Conservation (phyloP, 78 protist genomes). For the Polysphondylium violaceum region DNA sequence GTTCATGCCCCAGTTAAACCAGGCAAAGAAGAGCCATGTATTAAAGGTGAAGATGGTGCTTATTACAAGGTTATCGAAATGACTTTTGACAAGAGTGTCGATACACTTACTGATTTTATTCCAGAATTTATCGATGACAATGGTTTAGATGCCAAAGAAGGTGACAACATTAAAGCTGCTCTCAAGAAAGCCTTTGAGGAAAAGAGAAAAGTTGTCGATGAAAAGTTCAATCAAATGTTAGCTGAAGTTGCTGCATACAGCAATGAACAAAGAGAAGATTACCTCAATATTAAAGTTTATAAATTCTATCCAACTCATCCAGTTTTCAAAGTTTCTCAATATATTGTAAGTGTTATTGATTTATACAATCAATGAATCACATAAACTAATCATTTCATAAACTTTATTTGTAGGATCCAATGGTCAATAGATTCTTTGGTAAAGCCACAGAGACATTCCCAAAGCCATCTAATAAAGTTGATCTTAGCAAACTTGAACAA, state of each 20-base stretch:
- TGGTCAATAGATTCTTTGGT: constrained; percentile 51
- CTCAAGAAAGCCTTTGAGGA: constrained; percentile 8
- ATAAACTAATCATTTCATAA: not conserved
- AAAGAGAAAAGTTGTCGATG: not conserved
- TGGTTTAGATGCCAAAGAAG: not conserved
- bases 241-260: constrained; percentile 1
- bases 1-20: not conserved
- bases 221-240: not conserved
- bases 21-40: not conserved
- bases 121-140: constrained; percentile 31
- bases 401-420: not conserved
- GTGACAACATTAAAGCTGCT: not conserved
- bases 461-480: not conserved
- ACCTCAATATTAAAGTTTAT: constrained; percentile 24
- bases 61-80: not conserved
- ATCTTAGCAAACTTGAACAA: not conserved
- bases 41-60: not conserved
- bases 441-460: constrained; percentile 59
- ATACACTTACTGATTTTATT: not conserved
- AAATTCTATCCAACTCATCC: constrained; percentile 65
- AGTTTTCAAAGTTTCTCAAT: not conserved
- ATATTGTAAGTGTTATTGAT: not conserved
- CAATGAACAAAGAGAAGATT: not conserved
- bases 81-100: constrained; percentile 25
- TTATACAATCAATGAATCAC: not conserved